Conservation (phyloP, 2,329 filamentous ascomycete species). For the Aspergillus pseudonomiae region DNA sequence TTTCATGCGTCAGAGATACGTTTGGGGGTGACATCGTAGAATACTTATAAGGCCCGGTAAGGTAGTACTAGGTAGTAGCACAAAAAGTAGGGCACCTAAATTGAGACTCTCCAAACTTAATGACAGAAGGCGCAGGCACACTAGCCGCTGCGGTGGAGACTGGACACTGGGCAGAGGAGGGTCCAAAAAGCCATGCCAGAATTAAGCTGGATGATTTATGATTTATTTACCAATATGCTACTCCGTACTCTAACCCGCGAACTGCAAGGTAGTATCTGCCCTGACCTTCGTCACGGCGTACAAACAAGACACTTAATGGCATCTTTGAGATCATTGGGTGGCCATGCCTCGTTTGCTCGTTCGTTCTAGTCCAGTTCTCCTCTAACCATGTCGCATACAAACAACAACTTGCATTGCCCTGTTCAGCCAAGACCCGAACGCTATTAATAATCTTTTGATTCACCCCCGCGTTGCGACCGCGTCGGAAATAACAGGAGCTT, state of each 20-base stretch:
- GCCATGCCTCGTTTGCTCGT: neutral
- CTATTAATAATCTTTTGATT: conserved; percentile 2
- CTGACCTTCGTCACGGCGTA: neutral
- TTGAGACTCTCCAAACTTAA: neutral
- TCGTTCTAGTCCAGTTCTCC: neutral
- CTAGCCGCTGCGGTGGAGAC: neutral
- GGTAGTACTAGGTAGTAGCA: neutral
- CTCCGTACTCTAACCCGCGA: too few relatives aligned
- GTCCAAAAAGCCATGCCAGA: neutral
- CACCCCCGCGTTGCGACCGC: neutral
- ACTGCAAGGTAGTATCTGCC: neutral
- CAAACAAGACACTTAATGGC: neutral
- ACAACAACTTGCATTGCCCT: neutral
- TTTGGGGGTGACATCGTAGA: neutral
- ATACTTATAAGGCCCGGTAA: neutral
- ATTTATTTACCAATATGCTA: neutral
- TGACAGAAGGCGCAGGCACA: neutral
- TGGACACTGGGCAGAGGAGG: neutral
- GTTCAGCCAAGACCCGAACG: neutral
- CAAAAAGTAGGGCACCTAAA: neutral
- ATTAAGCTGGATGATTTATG: too few relatives aligned
- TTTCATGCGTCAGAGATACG: neutral
- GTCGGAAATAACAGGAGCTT: neutral
- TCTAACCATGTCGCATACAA: neutral
- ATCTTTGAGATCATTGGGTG: neutral